Conservation (phyloP, 2,329 filamentous ascomycete species). For the Sarocladium oryzae region DNA sequence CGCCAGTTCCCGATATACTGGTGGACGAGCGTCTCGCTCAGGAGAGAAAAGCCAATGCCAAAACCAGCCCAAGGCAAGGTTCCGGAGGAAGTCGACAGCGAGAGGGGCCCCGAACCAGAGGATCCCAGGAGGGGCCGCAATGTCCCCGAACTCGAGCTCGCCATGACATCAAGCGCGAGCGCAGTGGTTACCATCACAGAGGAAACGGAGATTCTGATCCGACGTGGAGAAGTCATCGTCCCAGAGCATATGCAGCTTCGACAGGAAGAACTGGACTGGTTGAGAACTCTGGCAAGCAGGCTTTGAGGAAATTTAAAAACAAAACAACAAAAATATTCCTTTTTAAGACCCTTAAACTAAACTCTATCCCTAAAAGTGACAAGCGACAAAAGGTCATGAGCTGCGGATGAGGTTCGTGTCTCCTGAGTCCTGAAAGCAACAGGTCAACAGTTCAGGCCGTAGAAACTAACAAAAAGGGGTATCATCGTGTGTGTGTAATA, state of each 20-base stretch:
- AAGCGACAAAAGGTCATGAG: no score
- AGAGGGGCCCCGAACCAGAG: conserved; percentile 3
- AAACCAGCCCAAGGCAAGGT: conserved; percentile 9
- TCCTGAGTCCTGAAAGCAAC: no score
- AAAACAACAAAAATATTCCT: no score
- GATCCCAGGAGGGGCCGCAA: background rate
- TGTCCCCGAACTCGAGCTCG: background rate
- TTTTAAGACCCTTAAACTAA: no score
- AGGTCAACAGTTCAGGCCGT: no score
- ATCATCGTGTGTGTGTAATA: background rate
- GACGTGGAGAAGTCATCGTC: conserved; percentile 25
- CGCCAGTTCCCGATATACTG: conserved; percentile 63
- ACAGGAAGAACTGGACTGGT: conserved; percentile 28
- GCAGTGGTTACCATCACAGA: conserved; percentile 11
- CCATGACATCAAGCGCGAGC: background rate
- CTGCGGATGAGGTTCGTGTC: no score
- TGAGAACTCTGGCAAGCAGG: conserved; percentile 29
- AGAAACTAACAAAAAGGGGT: background rate
- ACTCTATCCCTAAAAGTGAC: no score
- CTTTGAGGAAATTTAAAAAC: no score
- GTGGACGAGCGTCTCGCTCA: conserved; percentile 48
- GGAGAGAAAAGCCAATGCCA: conserved; percentile 5
- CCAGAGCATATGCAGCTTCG: conserved; percentile 29
- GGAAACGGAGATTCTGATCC: conserved; percentile 27
- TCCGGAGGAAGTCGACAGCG: conserved; percentile 10